Evolutionary conservation across 1,139 yeast species (phyloP).

Genomic region (Suhomyces coccinellae): DNA sequence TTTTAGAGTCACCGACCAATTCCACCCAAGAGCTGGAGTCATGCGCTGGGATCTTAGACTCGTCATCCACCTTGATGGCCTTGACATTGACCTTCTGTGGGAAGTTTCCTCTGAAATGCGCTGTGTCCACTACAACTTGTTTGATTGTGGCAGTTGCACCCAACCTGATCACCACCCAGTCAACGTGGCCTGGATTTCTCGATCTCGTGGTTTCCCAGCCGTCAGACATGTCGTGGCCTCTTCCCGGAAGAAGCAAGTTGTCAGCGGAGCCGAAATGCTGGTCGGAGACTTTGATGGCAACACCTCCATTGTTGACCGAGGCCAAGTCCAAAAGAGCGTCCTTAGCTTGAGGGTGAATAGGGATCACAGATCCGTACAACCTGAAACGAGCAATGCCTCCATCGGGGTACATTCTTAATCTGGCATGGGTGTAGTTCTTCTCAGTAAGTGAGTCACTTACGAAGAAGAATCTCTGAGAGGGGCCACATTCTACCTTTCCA

Average conservation of each 20-base stretch:
- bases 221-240: slow-evolving; percentile 95
- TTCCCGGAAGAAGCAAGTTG: slow-evolving; percentile 84
- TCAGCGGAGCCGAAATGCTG: slow-evolving; percentile 93
- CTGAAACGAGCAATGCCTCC: slow-evolving; percentile 97
- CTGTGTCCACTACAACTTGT: slow-evolving; percentile 78
- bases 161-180: slow-evolving; percentile 83
- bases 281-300: slow-evolving; percentile 77
- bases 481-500: slow-evolving; percentile 77
- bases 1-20: slow-evolving; percentile 67
- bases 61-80: slow-evolving; percentile 46
- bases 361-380: slow-evolving; percentile 77
- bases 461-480: slow-evolving; percentile 82
- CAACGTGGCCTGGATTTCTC: slow-evolving; percentile 76
- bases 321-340: slow-evolving; percentile 67
- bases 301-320: slow-evolving; percentile 83
- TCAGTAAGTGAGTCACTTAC: slow-evolving; percentile 58
- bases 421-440: slow-evolving; percentile 69
- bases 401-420: slow-evolving; percentile 91
- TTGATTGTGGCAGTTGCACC: slow-evolving; percentile 63
- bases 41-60: slow-evolving; percentile 36
- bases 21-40: slow-evolving; percentile 54
- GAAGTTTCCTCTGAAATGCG: slow-evolving; percentile 90
- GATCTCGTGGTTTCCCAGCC: slow-evolving; percentile 99
- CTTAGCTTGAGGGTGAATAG: slow-evolving; percentile 54
- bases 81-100: slow-evolving; percentile 75